Evolutionary conservation across 345 rosid genomes (phyloP), one percentile per base, ranked within the genome.

Genomic region (Tarenaya hassleriana): DNA sequence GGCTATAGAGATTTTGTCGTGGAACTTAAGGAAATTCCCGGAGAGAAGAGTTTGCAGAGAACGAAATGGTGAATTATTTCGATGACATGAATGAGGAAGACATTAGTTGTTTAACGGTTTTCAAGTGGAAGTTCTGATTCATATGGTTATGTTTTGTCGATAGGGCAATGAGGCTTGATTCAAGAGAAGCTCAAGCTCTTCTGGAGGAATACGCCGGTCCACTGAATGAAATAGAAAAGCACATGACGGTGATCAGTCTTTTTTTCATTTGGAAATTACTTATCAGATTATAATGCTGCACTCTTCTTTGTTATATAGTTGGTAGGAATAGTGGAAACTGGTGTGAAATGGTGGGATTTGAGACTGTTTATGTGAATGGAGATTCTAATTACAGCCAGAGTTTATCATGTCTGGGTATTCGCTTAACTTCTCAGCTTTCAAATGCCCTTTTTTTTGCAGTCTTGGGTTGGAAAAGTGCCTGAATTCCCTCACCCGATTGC

Each of bases 401-500:
- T 16, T n/a, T 66, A 16, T 0, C 33, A 16, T 62, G 55, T 39
- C n/a, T 0, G 7, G 33, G 20, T 58, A 52, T 46, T 59, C 55
- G 58, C 39, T 66, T 52, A 5, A 43, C 19, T 45, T 34, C 33
- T 9, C 48, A 56, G 63, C 33, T 40, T 3, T 52, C 1, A 6
- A 13, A 47, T 47, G 45, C 53, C 40, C n/a, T 13, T 47, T 56
- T 76, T 13, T 47, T 56, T 76, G 76, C 77, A 89, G 97, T 81
- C 86, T 29, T 81, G 75, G 73, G 88, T 83, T 60, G 95, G 81
- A 58, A 83, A 72, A 64, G 60, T 81, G 51, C 75, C 83, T 8
- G 90, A 83, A 63, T 79, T 70, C 34, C 94, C 95, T 47, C 77
- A 83, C 72, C 94, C 94, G 5, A 79, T 83, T 11, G 97, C 95